Base-by-base conservation (phyloP, 208 protist genomes). In the Porcisia hertigi region DNA sequence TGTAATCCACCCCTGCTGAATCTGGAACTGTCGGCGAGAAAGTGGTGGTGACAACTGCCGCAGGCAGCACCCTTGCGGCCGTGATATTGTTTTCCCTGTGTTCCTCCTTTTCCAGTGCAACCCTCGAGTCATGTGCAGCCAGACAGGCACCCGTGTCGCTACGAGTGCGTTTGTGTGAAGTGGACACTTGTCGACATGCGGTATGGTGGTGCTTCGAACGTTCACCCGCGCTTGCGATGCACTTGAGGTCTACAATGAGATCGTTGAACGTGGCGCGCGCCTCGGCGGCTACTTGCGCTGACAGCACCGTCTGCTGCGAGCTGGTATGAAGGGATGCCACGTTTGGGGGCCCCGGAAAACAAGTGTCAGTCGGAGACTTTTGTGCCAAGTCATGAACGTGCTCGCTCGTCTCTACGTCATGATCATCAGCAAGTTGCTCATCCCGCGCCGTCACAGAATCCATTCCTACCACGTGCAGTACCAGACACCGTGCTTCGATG, bases 391-490 rank as follows among this genome's bases (percentile, higher is more conserved):
- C 16, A 8, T 49, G 63, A 8, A 67, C 16, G 41, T n/a, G 20
- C 23, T 49, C 63, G 23, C 39, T 49, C 14, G 39, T 36, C 30
- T 18, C 63, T 34, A 23, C 30, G 4, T 20, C 66, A 14, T 25
- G n/a, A 43, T 41, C 30, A 7, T 12, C 4, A 7, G 41, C 2
- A 16, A 57, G n/a, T 36, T 11, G 52, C 9, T 25, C 71, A 25
- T 54, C 45, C 14, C 65, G 43, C 57, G 45, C 59, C 1, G 62
- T 73, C 16, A 54, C 47, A 1, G 74, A 69, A 45, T 84, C 80
- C 18, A 80, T 30, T 11, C 80, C 80, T 2, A 84, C 80, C 8
- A 77, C 54, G 59, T 73, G 63, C 36, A 76, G 71, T 11, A 77
- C 71, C 49, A 73, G 59, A 25, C 77, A 82, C 12, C 58, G 53